Evolutionary conservation across 495 filamentous ascomycete species (phyloP).

Genomic region (Penicillium waksmanii): DNA sequence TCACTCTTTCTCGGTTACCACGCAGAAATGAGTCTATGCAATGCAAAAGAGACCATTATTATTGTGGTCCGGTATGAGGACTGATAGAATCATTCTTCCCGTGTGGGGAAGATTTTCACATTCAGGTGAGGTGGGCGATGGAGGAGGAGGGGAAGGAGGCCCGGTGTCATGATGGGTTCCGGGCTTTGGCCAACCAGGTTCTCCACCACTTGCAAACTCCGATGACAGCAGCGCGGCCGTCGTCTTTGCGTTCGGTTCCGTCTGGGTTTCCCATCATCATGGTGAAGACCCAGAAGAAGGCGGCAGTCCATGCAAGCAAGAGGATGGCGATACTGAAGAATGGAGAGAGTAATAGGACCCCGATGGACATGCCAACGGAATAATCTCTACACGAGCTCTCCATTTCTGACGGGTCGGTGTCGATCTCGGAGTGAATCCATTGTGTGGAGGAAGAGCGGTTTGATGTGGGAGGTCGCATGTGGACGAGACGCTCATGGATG

Average conservation of each 20-base stretch:
- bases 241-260: constrained; percentile 63
- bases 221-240: constrained; percentile 63
- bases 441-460: constrained; percentile 39
- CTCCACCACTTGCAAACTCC: constrained; percentile 67
- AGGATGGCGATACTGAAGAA: constrained; percentile 57
- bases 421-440: constrained; percentile 35
- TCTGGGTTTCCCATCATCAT: constrained; percentile 65
- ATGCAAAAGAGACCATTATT: constrained; percentile 1
- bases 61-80: background rate
- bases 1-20: constrained; percentile 1
- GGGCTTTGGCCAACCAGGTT: constrained; percentile 53
- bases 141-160: background rate
- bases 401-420: constrained; percentile 25
- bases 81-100: constrained; percentile 1
- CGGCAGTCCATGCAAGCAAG: constrained; percentile 61
- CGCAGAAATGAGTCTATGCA: constrained; percentile 1
- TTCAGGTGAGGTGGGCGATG: background rate
- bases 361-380: constrained; percentile 44
- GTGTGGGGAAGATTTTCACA: background rate
- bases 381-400: constrained; percentile 30
- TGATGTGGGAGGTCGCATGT: constrained; percentile 31
- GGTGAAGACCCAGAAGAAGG: constrained; percentile 66
- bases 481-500: constrained; percentile 47
- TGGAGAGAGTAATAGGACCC: constrained; percentile 57
- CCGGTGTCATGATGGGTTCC: constrained; percentile 26